Evolutionary conservation across 331 rosid species (phyloP).

Genomic region (Cucumis variabilis): DNA sequence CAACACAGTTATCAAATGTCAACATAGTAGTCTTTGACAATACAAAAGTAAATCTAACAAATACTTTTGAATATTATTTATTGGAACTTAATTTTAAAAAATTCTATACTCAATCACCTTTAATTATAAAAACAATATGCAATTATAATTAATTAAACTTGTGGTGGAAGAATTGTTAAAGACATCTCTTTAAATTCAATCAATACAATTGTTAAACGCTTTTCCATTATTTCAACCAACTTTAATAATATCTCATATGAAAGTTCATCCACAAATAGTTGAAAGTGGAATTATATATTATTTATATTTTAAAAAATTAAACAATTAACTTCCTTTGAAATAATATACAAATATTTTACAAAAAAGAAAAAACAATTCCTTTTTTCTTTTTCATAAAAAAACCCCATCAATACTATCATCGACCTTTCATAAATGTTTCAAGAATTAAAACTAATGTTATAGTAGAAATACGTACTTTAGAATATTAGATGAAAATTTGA

Average conservation of each 20-base stretch:
- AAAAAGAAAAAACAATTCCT: no score
- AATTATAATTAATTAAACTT: background rate
- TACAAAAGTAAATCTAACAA: background rate
- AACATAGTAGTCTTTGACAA: background rate
- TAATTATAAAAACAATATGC: no score
- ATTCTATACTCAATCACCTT: background rate
- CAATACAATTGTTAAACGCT: background rate
- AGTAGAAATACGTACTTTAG: no score
- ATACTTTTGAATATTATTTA: background rate
- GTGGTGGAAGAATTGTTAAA: conserved; percentile 1
- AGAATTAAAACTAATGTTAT: no score
- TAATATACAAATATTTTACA: no score
- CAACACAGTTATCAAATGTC: background rate
- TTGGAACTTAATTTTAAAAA: background rate
- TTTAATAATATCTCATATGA: background rate
- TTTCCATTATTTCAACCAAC: background rate
- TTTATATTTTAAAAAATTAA: no score
- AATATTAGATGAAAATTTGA: no score
- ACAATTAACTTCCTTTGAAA: background rate
- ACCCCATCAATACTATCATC: no score
- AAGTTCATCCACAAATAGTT: background rate
- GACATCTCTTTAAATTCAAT: conserved; percentile 3
- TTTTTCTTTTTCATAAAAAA: no score
- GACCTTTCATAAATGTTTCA: no score
- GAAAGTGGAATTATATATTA: no score